A percentile compares a stretch with the other conserved stretches of the same genome.
phyloP scores from a whole-genome alignment of 176 grass and related monocot genomes.

The Bromus sterilis region DNA sequence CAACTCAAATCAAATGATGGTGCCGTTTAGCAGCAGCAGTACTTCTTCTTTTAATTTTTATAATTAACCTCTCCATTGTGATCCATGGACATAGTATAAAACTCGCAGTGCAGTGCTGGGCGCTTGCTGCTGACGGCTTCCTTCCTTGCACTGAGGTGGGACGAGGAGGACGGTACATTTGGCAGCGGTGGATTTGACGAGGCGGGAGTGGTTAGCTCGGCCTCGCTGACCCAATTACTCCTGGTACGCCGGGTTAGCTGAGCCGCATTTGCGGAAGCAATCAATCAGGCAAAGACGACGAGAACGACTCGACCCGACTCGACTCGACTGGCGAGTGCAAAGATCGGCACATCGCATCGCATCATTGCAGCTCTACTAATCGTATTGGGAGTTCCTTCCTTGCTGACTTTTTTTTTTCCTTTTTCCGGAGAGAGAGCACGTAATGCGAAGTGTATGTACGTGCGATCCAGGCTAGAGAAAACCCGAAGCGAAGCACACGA shows the following conservation, averaged over 20 bases:
- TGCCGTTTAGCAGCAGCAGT: neutral
- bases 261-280: neutral
- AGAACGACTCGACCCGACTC: neutral
- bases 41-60: neutral
- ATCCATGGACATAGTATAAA: too few relatives aligned
- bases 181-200: slow-evolving; percentile 22
- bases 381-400: too few relatives aligned
- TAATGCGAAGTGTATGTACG: neutral
- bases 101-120: too few relatives aligned
- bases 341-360: too few relatives aligned
- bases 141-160: too few relatives aligned
- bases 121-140: neutral
- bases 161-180: too few relatives aligned
- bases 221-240: neutral
- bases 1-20: too few relatives aligned
- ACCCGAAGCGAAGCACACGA: slow-evolving; percentile 26
- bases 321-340: too few relatives aligned
- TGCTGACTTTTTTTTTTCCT: too few relatives aligned
- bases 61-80: too few relatives aligned
- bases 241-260: neutral
- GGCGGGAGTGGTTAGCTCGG: neutral
- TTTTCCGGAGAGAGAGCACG: neutral
- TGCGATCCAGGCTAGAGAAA: neutral
- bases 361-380: too few relatives aligned
- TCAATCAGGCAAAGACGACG: neutral